These are phyloP conservation scores for Diaporthe vaccinii DNA, from an alignment of 2,329 filamentous ascomycete genomes.

Conservation along the genomic window DNA sequence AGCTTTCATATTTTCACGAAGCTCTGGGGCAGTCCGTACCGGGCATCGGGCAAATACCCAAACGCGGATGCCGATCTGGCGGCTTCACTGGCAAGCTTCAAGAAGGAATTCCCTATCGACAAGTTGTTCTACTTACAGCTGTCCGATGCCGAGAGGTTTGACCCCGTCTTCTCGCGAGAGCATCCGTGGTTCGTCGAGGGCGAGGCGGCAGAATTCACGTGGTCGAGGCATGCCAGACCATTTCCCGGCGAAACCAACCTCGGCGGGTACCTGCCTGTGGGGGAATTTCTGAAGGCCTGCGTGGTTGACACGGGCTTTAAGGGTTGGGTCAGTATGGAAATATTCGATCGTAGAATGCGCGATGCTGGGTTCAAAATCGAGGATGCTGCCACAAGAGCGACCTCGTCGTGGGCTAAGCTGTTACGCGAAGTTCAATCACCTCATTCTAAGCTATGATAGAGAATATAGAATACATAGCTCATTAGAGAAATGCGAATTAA, in stretches of 20 bases:
- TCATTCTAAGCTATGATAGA: not conserved
- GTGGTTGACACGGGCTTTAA: not conserved
- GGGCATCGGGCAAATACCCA: not conserved
- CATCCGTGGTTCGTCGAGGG: constrained; percentile 1
- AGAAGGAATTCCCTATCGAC: not conserved
- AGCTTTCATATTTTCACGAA: not conserved
- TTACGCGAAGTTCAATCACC: not conserved
- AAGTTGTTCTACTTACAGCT: not conserved
- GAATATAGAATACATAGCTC: too few relatives aligned
- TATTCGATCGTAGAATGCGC: constrained; percentile 1
- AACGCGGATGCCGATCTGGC: not conserved
- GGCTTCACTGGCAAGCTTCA: not conserved
- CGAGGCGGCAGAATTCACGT: not conserved
- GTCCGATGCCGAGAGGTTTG: not conserved
- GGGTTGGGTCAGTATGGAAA: not conserved
- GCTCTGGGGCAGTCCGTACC: not conserved
- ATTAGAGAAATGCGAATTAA: too few relatives aligned
- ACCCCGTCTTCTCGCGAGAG: not conserved
- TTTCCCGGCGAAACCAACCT: not conserved
- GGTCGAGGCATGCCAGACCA: not conserved
- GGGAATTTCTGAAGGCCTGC: not conserved
- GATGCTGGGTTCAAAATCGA: not conserved
- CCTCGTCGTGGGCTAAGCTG: not conserved
- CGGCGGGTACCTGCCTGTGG: not conserved
- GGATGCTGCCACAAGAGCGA: not conserved